Evolutionary conservation across 1,284 basidiomycete species (phyloP), one percentile per base, ranked within the genome.

Genomic region (Agaricales sp.): DNA sequence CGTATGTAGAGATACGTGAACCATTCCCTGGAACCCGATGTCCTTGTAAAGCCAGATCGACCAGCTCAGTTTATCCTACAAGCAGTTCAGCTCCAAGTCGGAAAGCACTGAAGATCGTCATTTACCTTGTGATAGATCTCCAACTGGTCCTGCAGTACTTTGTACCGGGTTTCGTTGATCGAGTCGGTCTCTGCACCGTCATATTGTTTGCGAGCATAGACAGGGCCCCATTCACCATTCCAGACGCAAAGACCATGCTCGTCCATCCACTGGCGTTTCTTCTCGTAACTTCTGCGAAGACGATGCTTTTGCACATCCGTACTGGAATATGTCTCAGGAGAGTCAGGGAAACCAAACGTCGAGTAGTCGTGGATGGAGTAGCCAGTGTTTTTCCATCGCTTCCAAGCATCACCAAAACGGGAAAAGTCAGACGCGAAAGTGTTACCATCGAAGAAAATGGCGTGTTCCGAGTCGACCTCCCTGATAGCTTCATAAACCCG

Each of bases 21-120:
- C 80, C 84, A 91, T 87, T 35, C 87, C 81, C 61, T 89, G 86
- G 69, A 85, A 89, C 1, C 87, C 87, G 51, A 89, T 86, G 61
- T 90, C 84, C 60, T 90, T 91, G 72, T 87, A 91, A 14, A 87
- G 63, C 87, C 87, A 90, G 61, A 91, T 90, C 0, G 82, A 82
- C 87, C 87, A 90, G 57, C 77, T 82, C 51, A 84, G 60, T 26
- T 69, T 73, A 57, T 82, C 82, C 80, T 83, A 45, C 19, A 50
- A 48, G n/a, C 45, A 26, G 18, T 14, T 48, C 11, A 26, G 48
- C 18, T 4, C 25, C 22, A 22, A 48, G 30, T 25, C 24, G 45
- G 11, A 6, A 22, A 22, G 18, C 21, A n/a, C 43, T 4, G 1
- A 39, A 48, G 30, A 22, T 30, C 21, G 12, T 38, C 14, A 41